Evolutionary conservation across 192 early-diverging fungal genomes (phyloP).

Genomic region (Gryganskiella cystojenkinii): DNA sequence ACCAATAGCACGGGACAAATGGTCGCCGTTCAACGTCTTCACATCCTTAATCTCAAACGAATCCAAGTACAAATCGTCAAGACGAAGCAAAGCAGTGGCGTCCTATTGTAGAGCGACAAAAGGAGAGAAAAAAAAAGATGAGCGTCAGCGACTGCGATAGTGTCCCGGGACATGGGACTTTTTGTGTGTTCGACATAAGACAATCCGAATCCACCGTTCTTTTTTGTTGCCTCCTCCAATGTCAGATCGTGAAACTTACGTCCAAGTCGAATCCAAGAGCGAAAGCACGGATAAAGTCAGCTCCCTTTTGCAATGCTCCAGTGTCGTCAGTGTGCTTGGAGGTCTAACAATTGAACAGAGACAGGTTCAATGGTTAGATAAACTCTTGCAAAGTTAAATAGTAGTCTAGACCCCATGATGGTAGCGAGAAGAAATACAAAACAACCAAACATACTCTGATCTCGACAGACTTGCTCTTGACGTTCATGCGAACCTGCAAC

Average conservation of each 20-base stretch:
- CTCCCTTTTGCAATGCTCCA: slow-evolving; percentile 94
- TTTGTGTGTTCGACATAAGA: no score
- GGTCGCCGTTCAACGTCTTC: slow-evolving; percentile 94
- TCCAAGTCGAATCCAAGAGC: slow-evolving; percentile 92
- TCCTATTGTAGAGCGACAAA: slow-evolving; percentile 64
- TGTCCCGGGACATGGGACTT: no score
- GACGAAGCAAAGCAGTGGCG: slow-evolving; percentile 90
- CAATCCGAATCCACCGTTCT: no score
- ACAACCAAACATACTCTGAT: slow-evolving; percentile 63
- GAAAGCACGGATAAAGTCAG: slow-evolving; percentile 96
- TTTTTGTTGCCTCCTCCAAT: no score
- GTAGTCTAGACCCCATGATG: background rate
- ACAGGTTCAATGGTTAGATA: background rate
- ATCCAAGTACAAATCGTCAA: slow-evolving; percentile 98
- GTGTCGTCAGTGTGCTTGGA: slow-evolving; percentile 88
- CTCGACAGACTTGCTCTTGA: slow-evolving; percentile 90
- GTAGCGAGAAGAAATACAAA: background rate
- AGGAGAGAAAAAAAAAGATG: background rate
- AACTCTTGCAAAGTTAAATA: background rate
- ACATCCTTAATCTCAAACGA: slow-evolving; percentile 99
- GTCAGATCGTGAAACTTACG: slow-evolving; percentile 53
- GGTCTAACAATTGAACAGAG: slow-evolving; percentile 53
- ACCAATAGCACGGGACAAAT: slow-evolving; percentile 96
- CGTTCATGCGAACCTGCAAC: slow-evolving; percentile 96
- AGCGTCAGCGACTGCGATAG: background rate